Base-by-base conservation (phyloP, 2,329 filamentous ascomycete genomes). In the Xylariomycetidae sp. region DNA sequence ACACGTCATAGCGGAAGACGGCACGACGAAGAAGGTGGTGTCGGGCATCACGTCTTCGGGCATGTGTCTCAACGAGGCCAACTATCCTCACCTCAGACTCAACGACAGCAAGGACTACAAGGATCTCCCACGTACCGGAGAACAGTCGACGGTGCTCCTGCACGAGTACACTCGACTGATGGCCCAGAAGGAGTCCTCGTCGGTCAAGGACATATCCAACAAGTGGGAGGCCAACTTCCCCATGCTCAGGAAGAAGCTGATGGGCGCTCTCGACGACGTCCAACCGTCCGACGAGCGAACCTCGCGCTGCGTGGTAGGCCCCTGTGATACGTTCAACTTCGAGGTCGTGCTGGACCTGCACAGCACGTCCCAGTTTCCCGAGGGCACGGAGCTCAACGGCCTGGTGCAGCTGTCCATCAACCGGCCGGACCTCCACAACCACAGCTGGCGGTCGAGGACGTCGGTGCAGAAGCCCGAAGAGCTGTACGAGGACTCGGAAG, bases 381-480 rank as follows among this genome's bases (percentile, higher is more conserved):
- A 66, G 9, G 71, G 74, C n/a, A 75, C 76, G 4, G 72, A 78
- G 49, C 67, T 82, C 35, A 69, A 75, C 41, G 74, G 72, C 37
- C 69, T 74, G 39, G 70, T 79, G 20, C 72, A 81, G 56, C 67
- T 82, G 35, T 67, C 66, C 36, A 69, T 82, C 36, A 70, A 72
- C 37, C 67, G 72, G 42, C 66, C 64, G 12, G 63, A 59, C 20
- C 63, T 79, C 30, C 67, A 74, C 45, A 69, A 67, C 48, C 73
- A 77, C 50, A 64, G 64, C 25, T 82, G 77, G 77, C 72, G 74
- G 56, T 77, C 76, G 37, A 59, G 74, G 30, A 81, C 77, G 10
- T 69, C 67, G 13, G 66, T 82, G 28, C 67, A 69, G 16, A 71
- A 77, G 27, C 77, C 78, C 0, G 54, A 62, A 4, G 75, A 80